Base-by-base conservation (phyloP, 176 grass and related monocot genomes). In the Aegilops umbellulata region DNA sequence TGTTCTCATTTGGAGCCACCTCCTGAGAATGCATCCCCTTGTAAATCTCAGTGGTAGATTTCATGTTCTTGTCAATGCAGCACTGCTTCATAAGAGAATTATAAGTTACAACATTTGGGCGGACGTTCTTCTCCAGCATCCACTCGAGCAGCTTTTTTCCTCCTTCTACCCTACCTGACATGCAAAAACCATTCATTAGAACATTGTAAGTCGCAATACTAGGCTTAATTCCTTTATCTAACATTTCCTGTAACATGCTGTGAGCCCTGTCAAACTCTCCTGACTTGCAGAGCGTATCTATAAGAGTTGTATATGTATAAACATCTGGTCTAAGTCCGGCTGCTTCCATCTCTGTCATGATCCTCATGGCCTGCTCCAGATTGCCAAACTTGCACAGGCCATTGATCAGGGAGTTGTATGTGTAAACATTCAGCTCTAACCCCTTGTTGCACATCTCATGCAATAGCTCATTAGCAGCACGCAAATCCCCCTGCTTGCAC, bases 341-440 rank as follows among this genome's bases (percentile, higher is more conserved):
- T 32, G 55, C 76, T 62, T 98, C 91, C 93, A 98, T 98, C 74
- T 98, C 93, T 80, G 22, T 60, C 91, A 94, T 98, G 80, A 82
- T 98, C 87, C 84, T 85, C 82, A 94, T 69, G 25, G 95, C 95
- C 77, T 92, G 95, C 22, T 92, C 90, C 83, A 98, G 75, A 72
- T 98, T 92, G 75, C 91, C 93, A 81, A 88, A 83, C 82, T 92
- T 98, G 90, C 95, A 95, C 60, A 98, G 85, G 64, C 95, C 95
- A 93, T 95, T 95, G 69, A 98, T 95, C 57, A 95, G 77, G 55
- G 95, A 95, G 69, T 98, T 98, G 80, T 98, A 98, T 57, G 95
- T 94, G 57, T 65, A 92, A 80, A 85, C 55, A 77, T 94, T 98
- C 47, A 95, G 87, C 49, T 91, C 88, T 74, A 98, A 69, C 69